phyloP scores from a whole-genome alignment of 176 grass and related monocot genomes.

The Ananas comosus region DNA sequence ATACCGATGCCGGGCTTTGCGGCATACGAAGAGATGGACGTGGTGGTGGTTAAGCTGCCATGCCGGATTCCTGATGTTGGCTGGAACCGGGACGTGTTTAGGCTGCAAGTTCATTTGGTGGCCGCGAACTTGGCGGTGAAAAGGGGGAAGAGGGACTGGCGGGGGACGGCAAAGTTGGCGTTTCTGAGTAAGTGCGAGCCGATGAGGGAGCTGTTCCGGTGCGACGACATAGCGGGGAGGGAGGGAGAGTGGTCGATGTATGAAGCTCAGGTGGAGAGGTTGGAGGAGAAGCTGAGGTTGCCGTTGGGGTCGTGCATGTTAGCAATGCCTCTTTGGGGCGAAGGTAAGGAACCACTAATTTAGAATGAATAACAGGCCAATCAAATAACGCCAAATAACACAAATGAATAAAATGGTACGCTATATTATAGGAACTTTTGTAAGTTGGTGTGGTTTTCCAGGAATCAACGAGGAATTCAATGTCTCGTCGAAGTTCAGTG shows the following conservation, averaged over 20 bases:
- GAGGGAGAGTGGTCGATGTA: conserved; percentile 80
- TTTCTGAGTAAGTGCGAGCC: conserved; percentile 61
- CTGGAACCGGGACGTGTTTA: conserved; percentile 65
- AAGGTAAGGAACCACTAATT: conserved; percentile 28
- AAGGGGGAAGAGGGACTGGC: conserved; percentile 19
- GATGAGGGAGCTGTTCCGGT: conserved; percentile 95
- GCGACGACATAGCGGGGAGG: conserved; percentile 50
- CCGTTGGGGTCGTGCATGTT: conserved; percentile 68
- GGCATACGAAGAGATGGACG: conserved; percentile 29
- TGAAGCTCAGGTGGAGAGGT: conserved; percentile 25
- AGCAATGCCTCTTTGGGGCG: conserved; percentile 57
- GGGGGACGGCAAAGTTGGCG: conserved; percentile 40
- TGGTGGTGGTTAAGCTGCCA: conserved; percentile 57
- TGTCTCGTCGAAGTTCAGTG: conserved; percentile 3
- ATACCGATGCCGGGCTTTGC: conserved; percentile 66
- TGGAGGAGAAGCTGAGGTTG: conserved; percentile 73
- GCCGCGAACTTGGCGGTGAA: conserved; percentile 41
- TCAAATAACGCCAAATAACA: conserved; percentile 28
- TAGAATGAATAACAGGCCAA: too few species aligned
- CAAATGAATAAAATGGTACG: background rate
- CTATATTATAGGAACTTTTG: background rate
- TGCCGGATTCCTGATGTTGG: conserved; percentile 33
- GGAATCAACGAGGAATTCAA: conserved; percentile 9
- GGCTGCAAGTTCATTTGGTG: conserved; percentile 71
- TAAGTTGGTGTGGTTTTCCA: background rate